phyloP scores from a whole-genome alignment of 2,329 filamentous ascomycete species.

The Talaromyces islandicus region DNA sequence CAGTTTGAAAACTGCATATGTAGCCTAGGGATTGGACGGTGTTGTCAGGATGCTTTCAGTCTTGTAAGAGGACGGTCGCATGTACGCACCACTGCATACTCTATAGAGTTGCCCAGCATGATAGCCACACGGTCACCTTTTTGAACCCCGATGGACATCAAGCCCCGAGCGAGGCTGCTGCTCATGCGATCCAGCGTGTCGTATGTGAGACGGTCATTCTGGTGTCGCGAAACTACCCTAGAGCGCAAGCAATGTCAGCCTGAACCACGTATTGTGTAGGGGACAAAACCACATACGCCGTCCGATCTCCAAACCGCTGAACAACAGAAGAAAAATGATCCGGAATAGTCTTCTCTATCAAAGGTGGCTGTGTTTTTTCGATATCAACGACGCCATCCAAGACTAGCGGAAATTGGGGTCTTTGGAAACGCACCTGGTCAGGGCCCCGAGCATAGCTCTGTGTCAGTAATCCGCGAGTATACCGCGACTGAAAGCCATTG shows the following conservation, averaged over 20 bases:
- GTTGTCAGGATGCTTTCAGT: constrained; percentile 4
- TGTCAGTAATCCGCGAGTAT: constrained; percentile 18
- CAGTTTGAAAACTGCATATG: constrained; percentile 87
- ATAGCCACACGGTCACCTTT: constrained; percentile 84
- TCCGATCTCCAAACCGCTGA: constrained; percentile 36
- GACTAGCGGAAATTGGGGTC: background rate
- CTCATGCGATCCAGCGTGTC: constrained; percentile 67
- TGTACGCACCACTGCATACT: constrained; percentile 65
- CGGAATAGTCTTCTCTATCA: constrained; percentile 42
- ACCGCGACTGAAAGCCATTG: background rate
- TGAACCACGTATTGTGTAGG: constrained; percentile 1
- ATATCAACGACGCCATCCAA: background rate
- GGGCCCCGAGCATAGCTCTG: constrained; percentile 26
- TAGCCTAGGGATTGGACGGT: constrained; percentile 37
- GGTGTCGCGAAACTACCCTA: constrained; percentile 55
- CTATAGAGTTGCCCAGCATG: constrained; percentile 75
- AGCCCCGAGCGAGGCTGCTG: constrained; percentile 66
- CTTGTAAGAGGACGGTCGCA: background rate
- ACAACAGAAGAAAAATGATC: constrained; percentile 43
- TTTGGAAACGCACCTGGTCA: constrained; percentile 18
- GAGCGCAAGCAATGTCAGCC: background rate
- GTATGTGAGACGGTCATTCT: constrained; percentile 65
- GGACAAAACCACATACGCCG: constrained; percentile 42
- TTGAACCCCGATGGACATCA: constrained; percentile 63
- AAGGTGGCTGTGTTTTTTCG: constrained; percentile 30